Base-by-base conservation (phyloP, 495 filamentous ascomycete species). In the Talaromyces wortmannii region DNA sequence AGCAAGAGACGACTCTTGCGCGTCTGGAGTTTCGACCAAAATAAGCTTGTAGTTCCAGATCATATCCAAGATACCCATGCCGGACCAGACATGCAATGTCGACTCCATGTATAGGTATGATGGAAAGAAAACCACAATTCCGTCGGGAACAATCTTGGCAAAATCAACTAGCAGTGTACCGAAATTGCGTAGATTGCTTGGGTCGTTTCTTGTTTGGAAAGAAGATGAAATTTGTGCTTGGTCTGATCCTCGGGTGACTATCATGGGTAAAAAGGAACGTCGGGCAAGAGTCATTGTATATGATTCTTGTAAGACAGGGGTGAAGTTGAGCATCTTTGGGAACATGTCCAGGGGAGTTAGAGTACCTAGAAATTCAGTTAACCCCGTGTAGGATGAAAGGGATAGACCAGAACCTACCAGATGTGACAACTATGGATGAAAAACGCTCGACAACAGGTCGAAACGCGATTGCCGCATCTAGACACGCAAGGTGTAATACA, bases 1-100 rank as follows among this genome's bases (percentile, higher is more conserved):
- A 0, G 95, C 95, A 1, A 99, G 80, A 0, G 90, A 94, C 0
- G 95, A 97, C 69, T 99, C 95, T 72, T 97, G 95, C 0, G 89
- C 87, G 71, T 99, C 95, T 0, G 95, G 95, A 0, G 95, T 99
- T 74, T 99, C 95, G 58, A 97, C 92, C 6, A 97, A 80, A 66
- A 99, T 96, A 57, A 99, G 80, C 69, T 99, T 99, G 75, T 96
- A 95, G 72, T 96, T 96, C 95, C 94, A 99, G 45, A 99, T 91
- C 65, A 92, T 87, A 73, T 99, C 94, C 36, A 99, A 72, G 56
- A 96, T 95, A 45, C 90, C 90, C 90, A 97, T 96, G 55, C 90
- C 88, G 65, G 97, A 94, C 95, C 95, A 99, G 86, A 96, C 96
- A 68, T 84, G 89, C 65, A 99, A 96, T 65, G 97, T 97, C 40